A percentile compares a stretch with the other conserved stretches of the same genome.
phyloP scores from a whole-genome alignment of 2,329 filamentous ascomycete genomes.

The Ceratocystis cubensis region DNA sequence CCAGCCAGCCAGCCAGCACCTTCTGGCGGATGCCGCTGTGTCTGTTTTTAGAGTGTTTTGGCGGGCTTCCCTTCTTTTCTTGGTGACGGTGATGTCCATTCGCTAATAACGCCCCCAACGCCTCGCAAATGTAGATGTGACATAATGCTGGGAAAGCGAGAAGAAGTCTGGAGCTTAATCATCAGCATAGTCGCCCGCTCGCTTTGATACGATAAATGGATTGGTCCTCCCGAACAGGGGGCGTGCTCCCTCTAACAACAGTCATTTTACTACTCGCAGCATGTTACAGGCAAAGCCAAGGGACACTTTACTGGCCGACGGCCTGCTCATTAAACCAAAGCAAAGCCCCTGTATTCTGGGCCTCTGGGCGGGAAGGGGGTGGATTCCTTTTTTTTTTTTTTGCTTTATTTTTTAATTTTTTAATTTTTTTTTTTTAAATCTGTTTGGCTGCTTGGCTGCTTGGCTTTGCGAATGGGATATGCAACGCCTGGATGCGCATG shows the following conservation, averaged over 20 bases:
- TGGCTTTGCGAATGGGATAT: not conserved
- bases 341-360: not conserved
- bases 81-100: not conserved
- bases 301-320: not conserved
- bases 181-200: not conserved
- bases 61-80: not conserved
- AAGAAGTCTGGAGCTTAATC: not conserved
- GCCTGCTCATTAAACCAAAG: not conserved
- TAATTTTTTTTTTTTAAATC: not conserved
- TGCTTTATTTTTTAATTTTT: not conserved
- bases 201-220: not conserved
- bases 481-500: not conserved
- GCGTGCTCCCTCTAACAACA: not conserved
- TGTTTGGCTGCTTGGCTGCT: too few species aligned
- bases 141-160: not conserved
- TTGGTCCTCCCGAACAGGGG: not conserved
- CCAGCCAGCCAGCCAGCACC: not conserved
- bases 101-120: not conserved
- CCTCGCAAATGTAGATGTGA: not conserved
- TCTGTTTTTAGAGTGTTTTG: slow-evolving; percentile 1
- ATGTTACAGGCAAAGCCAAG: not conserved
- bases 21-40: not conserved
- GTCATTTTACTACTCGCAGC: not conserved
- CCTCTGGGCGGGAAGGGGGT: not conserved
- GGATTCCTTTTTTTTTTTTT: not conserved